phyloP scores from a whole-genome alignment of 1,284 basidiomycete species.

The Leccinum fallax region DNA sequence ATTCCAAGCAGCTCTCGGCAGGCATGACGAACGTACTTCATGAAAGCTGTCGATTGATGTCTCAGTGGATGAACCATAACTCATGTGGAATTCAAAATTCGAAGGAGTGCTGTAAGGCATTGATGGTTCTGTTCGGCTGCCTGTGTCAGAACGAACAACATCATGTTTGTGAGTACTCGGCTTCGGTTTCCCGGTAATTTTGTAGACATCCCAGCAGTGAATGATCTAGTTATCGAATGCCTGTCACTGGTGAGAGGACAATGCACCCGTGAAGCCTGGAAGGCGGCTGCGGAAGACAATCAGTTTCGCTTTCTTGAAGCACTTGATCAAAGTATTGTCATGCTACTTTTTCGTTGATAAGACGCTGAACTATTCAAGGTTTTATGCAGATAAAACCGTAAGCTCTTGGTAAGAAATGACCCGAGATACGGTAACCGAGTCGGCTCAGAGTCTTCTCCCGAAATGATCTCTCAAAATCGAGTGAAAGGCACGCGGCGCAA shows the following conservation, averaged over 20 bases:
- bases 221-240: slow-evolving; percentile 44
- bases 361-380: slow-evolving; percentile 20
- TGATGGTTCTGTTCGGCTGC: slow-evolving; percentile 41
- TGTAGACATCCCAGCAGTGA: slow-evolving; percentile 35
- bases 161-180: slow-evolving; percentile 29
- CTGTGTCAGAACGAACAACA: slow-evolving; percentile 28
- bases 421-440: neutral
- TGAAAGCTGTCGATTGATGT: slow-evolving; percentile 23
- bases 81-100: slow-evolving; percentile 31
- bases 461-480: slow-evolving; percentile 8
- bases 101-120: slow-evolving; percentile 35
- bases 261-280: slow-evolving; percentile 28
- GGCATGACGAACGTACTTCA: slow-evolving; percentile 20
- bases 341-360: neutral
- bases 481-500: slow-evolving; percentile 16
- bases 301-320: slow-evolving; percentile 14
- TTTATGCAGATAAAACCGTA: slow-evolving; percentile 21
- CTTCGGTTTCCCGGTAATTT: neutral
- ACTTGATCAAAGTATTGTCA: slow-evolving; percentile 25
- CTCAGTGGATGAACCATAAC: slow-evolving; percentile 28
- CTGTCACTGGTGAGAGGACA: slow-evolving; percentile 24
- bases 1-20: slow-evolving; percentile 20
- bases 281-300: slow-evolving; percentile 15
- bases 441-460: slow-evolving; percentile 18
- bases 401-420: slow-evolving; percentile 5